A percentile compares a stretch with the other conserved stretches of the same genome.
Conservation (phyloP, 306 rosid genomes). For the Gillenia trifoliata region DNA sequence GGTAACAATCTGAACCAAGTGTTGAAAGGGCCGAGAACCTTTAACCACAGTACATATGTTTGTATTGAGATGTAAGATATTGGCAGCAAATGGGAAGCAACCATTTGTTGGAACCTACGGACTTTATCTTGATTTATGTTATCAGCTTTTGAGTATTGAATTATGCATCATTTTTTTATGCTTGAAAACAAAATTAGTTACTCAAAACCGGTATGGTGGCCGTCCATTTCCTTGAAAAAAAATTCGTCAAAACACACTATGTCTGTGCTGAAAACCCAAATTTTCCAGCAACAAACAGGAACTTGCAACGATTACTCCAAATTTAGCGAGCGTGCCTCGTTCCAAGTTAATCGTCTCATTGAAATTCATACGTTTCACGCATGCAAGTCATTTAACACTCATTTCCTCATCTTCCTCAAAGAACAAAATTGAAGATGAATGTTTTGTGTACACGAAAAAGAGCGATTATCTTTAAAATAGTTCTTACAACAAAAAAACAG, state of each 20-base stretch:
- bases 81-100: conserved; percentile 12
- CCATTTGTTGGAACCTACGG: conserved; percentile 16
- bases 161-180: background rate
- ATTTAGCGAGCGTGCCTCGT: too few relatives aligned
- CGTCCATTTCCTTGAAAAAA: too few relatives aligned
- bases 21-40: background rate
- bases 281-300: too few relatives aligned
- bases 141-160: conserved; percentile 1
- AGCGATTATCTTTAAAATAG: too few relatives aligned
- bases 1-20: conserved; percentile 13
- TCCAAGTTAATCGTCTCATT: too few relatives aligned
- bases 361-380: too few relatives aligned
- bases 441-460: background rate
- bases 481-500: too few relatives aligned
- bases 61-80: conserved; percentile 8
- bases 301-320: too few relatives aligned
- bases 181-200: background rate
- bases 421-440: background rate
- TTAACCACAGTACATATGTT: conserved; percentile 33
- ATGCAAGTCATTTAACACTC: background rate
- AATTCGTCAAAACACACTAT: too few relatives aligned
- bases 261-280: too few relatives aligned
- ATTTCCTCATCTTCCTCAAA: background rate
- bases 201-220: background rate
- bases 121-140: conserved; percentile 18